Evolutionary conservation across 495 filamentous ascomycete genomes (phyloP).

Genomic region (Trichoderma gamsii): DNA sequence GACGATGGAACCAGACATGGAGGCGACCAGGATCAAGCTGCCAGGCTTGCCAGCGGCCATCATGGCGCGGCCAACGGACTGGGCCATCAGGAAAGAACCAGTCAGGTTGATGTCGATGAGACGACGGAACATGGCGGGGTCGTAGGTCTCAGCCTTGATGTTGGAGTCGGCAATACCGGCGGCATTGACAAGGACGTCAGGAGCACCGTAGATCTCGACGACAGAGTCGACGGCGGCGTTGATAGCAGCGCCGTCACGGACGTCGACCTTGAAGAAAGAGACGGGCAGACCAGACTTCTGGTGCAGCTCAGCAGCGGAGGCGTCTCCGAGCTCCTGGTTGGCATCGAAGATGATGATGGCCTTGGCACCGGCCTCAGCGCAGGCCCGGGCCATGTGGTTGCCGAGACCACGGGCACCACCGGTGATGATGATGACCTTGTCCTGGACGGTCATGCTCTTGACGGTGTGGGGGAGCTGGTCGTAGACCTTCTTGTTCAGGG

Average conservation of each 20-base stretch:
- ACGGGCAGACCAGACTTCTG: constrained; percentile 62
- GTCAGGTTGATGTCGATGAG: constrained; percentile 73
- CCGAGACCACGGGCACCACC: constrained; percentile 72
- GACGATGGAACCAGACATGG: constrained; percentile 72
- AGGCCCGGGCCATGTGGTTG: constrained; percentile 68
- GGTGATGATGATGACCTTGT: constrained; percentile 65
- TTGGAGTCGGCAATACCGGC: constrained; percentile 75
- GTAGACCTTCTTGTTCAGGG: constrained; percentile 40
- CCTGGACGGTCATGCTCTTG: constrained; percentile 57
- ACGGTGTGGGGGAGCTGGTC: constrained; percentile 50
- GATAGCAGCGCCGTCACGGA: constrained; percentile 60
- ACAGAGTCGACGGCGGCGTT: constrained; percentile 54
- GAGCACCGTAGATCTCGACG: constrained; percentile 53
- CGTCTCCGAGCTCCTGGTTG: constrained; percentile 65
- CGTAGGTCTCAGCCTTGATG: constrained; percentile 49
- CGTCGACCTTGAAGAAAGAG: constrained; percentile 71
- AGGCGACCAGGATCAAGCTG: constrained; percentile 66
- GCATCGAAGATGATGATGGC: constrained; percentile 69
- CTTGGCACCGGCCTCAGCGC: constrained; percentile 66
- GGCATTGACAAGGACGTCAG: constrained; percentile 74
- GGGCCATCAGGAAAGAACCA: constrained; percentile 63
- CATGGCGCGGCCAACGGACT: constrained; percentile 59
- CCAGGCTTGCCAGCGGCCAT: constrained; percentile 60
- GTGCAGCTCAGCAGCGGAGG: constrained; percentile 58
- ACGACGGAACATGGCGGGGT: constrained; percentile 61